Evolutionary conservation across 345 rosid genomes (phyloP).

Genomic region (Noccaea caerulescens): DNA sequence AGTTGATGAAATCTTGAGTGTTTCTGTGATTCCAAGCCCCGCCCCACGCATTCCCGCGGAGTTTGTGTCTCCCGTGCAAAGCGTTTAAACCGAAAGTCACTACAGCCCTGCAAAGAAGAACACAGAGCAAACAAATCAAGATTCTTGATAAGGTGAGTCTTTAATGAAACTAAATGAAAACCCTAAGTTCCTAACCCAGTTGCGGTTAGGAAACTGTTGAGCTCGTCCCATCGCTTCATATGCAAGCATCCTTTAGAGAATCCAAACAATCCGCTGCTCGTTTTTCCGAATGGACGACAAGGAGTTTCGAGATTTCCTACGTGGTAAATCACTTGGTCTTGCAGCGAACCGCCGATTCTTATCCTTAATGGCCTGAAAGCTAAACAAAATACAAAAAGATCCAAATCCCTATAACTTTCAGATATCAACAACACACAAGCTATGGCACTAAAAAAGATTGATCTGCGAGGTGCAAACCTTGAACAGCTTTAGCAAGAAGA

Average conservation of each 20-base stretch:
- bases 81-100: constrained; percentile 92
- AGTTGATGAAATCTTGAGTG: constrained; percentile 72
- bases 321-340: constrained; percentile 86
- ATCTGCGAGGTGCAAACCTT: constrained; percentile 51
- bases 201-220: constrained; percentile 60
- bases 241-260: constrained; percentile 93
- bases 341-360: constrained; percentile 95
- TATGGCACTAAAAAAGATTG: not conserved
- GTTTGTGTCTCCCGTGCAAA: constrained; percentile 77
- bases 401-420: constrained; percentile 9
- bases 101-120: constrained; percentile 56
- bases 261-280: constrained; percentile 71
- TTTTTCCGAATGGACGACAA: constrained; percentile 73
- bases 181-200: constrained; percentile 58
- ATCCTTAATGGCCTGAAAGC: constrained; percentile 83
- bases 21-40: constrained; percentile 87
- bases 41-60: constrained; percentile 62
- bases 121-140: constrained; percentile 26
- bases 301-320: constrained; percentile 63
- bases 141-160: constrained; percentile 4
- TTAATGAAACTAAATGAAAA: not conserved
- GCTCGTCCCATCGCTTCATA: constrained; percentile 92
- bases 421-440: constrained; percentile 14
- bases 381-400: constrained; percentile 34
- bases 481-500: constrained; percentile 71